Conservation (phyloP, 495 filamentous ascomycete genomes). For the Aspergillus bridgeri region DNA sequence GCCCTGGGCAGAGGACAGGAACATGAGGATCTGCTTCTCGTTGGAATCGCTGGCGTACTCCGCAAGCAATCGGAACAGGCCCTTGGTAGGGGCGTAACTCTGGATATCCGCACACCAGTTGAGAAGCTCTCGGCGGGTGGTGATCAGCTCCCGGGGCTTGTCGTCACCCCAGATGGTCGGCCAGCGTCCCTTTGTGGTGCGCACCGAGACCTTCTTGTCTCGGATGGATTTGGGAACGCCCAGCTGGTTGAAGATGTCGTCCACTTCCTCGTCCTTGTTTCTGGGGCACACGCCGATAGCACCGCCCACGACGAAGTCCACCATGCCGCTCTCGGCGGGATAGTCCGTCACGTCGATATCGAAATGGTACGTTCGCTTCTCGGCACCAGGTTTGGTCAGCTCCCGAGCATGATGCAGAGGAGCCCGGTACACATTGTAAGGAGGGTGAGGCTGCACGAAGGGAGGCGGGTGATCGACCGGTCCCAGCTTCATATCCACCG, state of each 20-base stretch:
- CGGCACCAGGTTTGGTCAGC: slow-evolving; percentile 83
- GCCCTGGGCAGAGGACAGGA: slow-evolving; percentile 83
- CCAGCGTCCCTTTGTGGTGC: slow-evolving; percentile 81
- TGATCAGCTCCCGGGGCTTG: slow-evolving; percentile 72
- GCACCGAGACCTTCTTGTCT: slow-evolving; percentile 73
- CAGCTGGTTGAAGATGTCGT: slow-evolving; percentile 78
- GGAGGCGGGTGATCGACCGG: slow-evolving; percentile 65
- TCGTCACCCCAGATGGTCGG: slow-evolving; percentile 99
- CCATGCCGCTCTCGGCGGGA: slow-evolving; percentile 71
- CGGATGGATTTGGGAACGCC: slow-evolving; percentile 72
- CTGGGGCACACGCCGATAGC: slow-evolving; percentile 91
- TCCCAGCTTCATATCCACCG: slow-evolving; percentile 32
- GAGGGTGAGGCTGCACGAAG: slow-evolving; percentile 94
- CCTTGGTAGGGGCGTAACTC: slow-evolving; percentile 86
- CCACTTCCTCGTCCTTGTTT: slow-evolving; percentile 73
- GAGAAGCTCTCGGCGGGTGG: slow-evolving; percentile 83
- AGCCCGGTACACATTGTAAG: slow-evolving; percentile 84
- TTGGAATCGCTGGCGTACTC: slow-evolving; percentile 75
- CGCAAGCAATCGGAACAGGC: slow-evolving; percentile 77
- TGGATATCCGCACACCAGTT: slow-evolving; percentile 96
- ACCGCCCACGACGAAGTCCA: slow-evolving; percentile 95
- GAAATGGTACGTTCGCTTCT: slow-evolving; percentile 96
- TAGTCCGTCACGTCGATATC: slow-evolving; percentile 96
- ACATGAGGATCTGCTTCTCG: slow-evolving; percentile 84
- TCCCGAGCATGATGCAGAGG: slow-evolving; percentile 78